These are phyloP conservation scores for Phaeoacremonium minimum DNA, from an alignment of 2,329 filamentous ascomycete species.

Conservation along the genomic window DNA sequence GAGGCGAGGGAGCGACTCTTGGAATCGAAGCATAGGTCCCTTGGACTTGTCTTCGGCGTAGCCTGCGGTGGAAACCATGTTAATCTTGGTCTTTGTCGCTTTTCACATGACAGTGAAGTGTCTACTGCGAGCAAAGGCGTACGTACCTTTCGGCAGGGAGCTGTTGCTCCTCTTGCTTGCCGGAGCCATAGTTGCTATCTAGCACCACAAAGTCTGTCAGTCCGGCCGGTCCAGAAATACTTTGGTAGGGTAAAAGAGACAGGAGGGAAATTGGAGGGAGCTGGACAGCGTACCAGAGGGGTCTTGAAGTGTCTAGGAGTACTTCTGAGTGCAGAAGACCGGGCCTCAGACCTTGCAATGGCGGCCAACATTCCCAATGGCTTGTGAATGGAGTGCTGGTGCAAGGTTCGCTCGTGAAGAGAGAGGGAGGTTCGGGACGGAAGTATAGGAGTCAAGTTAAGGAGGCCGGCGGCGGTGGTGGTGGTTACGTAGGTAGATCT, in stretches of 20 bases:
- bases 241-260: conserved; percentile 4
- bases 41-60: conserved; percentile 78
- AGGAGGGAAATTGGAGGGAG: not conserved
- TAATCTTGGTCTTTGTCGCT: too few species aligned
- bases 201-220: conserved; percentile 11
- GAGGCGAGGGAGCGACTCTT: conserved; percentile 76
- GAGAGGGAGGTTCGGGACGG: not conserved
- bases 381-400: conserved; percentile 3
- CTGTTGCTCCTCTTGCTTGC: conserved; percentile 51
- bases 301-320: conserved; percentile 15
- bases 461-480: too few species aligned
- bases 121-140: conserved; percentile 2
- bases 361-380: conserved; percentile 28
- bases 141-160: conserved; percentile 49
- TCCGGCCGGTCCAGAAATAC: not conserved
- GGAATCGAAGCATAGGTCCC: conserved; percentile 77
- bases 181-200: conserved; percentile 46
- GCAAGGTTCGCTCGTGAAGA: conserved; percentile 3
- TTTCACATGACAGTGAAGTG: conserved; percentile 5
- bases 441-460: too few species aligned
- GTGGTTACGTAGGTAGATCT: too few species aligned
- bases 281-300: conserved; percentile 17
- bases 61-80: conserved; percentile 46
- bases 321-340: conserved; percentile 24
- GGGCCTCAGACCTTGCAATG: conserved; percentile 27